Conservation (phyloP, 2,329 filamentous ascomycete genomes). For the Fusarium miscanthi region DNA sequence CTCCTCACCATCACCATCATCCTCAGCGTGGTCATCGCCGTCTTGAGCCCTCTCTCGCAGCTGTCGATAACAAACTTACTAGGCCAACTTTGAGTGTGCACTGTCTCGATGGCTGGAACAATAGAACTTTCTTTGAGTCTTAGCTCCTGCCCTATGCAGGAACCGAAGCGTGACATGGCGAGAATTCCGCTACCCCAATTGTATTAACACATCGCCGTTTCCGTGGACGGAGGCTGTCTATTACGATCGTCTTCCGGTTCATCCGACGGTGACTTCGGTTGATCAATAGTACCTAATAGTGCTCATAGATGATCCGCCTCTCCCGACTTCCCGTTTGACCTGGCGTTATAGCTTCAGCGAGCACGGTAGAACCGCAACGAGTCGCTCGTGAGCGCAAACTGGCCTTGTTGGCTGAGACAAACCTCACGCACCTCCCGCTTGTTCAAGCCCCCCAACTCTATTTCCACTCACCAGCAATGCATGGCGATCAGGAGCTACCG, state of each 20-base stretch:
- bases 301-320: not conserved
- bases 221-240: too few species aligned
- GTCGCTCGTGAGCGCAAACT: not conserved
- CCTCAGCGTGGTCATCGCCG: slow-evolving; percentile 1
- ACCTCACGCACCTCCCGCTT: slow-evolving; percentile 17
- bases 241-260: not conserved
- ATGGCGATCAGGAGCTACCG: slow-evolving; percentile 7
- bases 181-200: not conserved
- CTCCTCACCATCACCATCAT: slow-evolving; percentile 5
- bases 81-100: too few species aligned
- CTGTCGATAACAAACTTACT: not conserved
- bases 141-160: not conserved
- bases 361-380: not conserved
- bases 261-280: too few species aligned
- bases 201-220: not conserved
- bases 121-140: not conserved
- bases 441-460: slow-evolving; percentile 13
- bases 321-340: not conserved
- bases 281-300: not conserved
- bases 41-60: slow-evolving; percentile 6
- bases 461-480: not conserved
- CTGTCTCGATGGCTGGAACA: not conserved
- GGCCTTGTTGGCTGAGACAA: slow-evolving; percentile 1
- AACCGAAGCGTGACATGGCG: not conserved
- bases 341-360: not conserved